Evolutionary conservation across 139 green algal species (phyloP).

Genomic region (Desmodesmus armatus): DNA sequence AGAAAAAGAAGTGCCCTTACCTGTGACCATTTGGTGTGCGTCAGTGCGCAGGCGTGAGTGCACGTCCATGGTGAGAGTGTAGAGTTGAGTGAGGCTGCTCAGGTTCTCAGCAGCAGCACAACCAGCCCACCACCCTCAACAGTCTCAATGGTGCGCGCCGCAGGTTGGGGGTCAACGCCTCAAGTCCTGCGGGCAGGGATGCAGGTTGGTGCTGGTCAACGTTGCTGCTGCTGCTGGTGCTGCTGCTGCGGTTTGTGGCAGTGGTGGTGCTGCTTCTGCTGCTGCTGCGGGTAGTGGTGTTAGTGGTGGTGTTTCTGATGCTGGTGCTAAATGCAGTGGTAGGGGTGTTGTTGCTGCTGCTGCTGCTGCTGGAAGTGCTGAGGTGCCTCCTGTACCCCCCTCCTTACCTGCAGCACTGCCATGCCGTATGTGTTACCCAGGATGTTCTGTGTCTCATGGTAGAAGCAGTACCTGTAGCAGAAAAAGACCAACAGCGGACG

Average conservation of each 20-base stretch:
- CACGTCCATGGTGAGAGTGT: constrained; percentile 97
- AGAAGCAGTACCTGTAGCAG: constrained; percentile 98
- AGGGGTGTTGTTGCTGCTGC: not conserved
- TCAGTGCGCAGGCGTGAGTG: constrained; percentile 94
- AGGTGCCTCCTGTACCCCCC: not conserved
- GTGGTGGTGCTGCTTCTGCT: not conserved
- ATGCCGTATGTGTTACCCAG: constrained; percentile 99
- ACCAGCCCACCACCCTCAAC: constrained; percentile 97
- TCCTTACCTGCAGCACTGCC: constrained; percentile 93
- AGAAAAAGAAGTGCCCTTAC: constrained; percentile 46
- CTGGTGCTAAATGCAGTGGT: not conserved
- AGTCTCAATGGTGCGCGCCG: constrained; percentile 96
- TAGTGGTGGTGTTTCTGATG: not conserved
- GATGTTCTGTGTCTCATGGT: constrained; percentile 97
- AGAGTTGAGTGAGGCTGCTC: constrained; percentile 92
- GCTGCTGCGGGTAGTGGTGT: not conserved
- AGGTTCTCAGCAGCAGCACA: constrained; percentile 94
- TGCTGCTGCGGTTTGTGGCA: not conserved
- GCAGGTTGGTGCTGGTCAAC: too few species aligned
- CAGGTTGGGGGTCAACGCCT: constrained; percentile 98
- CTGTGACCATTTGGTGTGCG: constrained; percentile 84
- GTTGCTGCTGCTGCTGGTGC: not conserved
- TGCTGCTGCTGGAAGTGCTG: not conserved
- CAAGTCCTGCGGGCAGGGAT: constrained; percentile 98
- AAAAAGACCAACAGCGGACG: not conserved